phyloP scores from a whole-genome alignment of 2,329 filamentous ascomycete species.

The Cladosporium velox region DNA sequence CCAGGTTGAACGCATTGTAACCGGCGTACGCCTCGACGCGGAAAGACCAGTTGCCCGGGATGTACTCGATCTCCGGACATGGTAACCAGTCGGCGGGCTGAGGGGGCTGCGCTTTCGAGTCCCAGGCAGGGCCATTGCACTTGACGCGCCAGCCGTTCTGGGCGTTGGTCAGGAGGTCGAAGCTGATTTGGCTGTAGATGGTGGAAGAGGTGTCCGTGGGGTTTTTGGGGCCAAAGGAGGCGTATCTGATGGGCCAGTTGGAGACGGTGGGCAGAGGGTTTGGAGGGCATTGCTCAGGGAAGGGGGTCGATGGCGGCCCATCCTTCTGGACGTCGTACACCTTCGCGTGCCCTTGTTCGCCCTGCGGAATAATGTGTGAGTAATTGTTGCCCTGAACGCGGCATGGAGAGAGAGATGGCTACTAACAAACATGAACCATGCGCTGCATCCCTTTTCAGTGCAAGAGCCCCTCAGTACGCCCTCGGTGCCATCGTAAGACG shows the following conservation, averaged over 20 bases:
- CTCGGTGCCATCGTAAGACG: conserved; percentile 2
- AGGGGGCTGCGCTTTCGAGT: not conserved
- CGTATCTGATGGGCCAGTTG: conserved; percentile 1
- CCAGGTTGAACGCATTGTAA: conserved; percentile 11
- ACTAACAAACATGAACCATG: not conserved
- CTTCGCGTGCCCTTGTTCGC: not conserved
- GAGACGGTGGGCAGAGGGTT: not conserved
- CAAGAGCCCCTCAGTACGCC: not conserved
- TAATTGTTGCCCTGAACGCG: not conserved
- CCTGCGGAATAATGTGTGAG: not conserved
- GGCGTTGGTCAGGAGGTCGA: conserved; percentile 1
- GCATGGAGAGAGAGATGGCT: not conserved
- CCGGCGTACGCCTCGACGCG: conserved; percentile 9
- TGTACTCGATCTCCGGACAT: conserved; percentile 3
- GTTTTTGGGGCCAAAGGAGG: not conserved
- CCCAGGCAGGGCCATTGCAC: not conserved
- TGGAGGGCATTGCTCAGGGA: not conserved
- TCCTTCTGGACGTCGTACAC: conserved; percentile 4
- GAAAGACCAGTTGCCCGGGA: conserved; percentile 3
- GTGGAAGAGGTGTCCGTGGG: not conserved
- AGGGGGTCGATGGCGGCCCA: not conserved
- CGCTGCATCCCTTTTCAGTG: not conserved
- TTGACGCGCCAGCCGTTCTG: not conserved
- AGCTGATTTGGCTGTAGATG: not conserved
- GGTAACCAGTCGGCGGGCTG: conserved; percentile 7